These are phyloP conservation scores for Eutrema heterophyllum DNA, from an alignment of 345 rosid species.

Conservation along the genomic window DNA sequence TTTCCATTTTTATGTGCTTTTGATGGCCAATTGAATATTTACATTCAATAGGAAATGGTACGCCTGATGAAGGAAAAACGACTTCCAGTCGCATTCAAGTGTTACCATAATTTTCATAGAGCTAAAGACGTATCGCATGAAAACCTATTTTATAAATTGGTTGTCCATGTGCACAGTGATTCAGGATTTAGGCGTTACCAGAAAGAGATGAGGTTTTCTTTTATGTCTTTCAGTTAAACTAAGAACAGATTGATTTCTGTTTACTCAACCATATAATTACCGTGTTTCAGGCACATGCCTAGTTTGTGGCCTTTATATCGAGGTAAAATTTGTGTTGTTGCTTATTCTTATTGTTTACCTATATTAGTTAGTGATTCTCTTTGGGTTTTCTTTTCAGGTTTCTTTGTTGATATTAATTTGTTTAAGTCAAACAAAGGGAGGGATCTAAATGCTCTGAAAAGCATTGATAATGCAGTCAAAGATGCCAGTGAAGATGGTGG, in stretches of 20 bases:
- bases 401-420: slow-evolving; percentile 81
- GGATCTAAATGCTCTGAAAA: slow-evolving; percentile 45
- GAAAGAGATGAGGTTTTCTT: slow-evolving; percentile 85
- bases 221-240: slow-evolving; percentile 3
- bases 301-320: slow-evolving; percentile 95
- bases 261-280: not conserved
- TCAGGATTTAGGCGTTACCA: slow-evolving; percentile 81
- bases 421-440: slow-evolving; percentile 67
- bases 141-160: slow-evolving; percentile 77
- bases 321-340: slow-evolving; percentile 42
- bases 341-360: not conserved
- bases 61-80: slow-evolving; percentile 75
- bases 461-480: slow-evolving; percentile 25
- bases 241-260: slow-evolving; percentile 3
- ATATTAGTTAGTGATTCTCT: not conserved
- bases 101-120: slow-evolving; percentile 82
- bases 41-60: slow-evolving; percentile 65
- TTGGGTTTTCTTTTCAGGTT: slow-evolving; percentile 43
- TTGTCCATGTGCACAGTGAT: slow-evolving; percentile 82
- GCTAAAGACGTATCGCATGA: slow-evolving; percentile 52
- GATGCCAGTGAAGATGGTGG: slow-evolving; percentile 38
- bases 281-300: slow-evolving; percentile 57
- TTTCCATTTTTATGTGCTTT: too few relatives aligned
- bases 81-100: slow-evolving; percentile 72
- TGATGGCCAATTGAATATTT: slow-evolving; percentile 3